These are phyloP conservation scores for Bombardia bombarda DNA, from an alignment of 495 filamentous ascomycete genomes.

Conservation along the genomic window DNA sequence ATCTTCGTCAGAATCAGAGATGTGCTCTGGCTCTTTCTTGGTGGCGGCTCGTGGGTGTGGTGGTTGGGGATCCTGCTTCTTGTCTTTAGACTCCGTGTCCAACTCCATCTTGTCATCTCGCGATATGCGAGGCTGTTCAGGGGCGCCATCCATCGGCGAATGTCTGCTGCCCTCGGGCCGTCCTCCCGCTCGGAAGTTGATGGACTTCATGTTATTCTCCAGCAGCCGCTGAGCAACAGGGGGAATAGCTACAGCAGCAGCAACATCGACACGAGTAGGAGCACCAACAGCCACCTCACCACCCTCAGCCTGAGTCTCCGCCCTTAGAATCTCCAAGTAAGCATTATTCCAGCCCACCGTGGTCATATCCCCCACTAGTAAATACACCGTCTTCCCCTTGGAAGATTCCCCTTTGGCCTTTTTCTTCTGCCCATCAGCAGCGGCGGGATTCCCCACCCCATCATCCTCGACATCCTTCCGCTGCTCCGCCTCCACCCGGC, in stretches of 20 bases:
- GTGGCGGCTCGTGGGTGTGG: too few relatives aligned
- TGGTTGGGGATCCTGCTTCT: too few relatives aligned
- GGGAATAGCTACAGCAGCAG: too few relatives aligned
- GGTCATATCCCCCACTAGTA: constrained; percentile 31
- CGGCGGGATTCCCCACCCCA: background rate
- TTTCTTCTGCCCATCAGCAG: background rate
- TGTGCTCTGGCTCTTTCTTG: constrained; percentile 4
- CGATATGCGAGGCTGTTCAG: too few relatives aligned
- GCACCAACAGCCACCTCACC: background rate
- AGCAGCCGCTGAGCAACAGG: too few relatives aligned
- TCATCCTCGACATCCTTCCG: constrained; percentile 1
- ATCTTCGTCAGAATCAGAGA: constrained; percentile 12
- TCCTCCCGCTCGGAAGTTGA: too few relatives aligned
- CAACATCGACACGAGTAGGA: too few relatives aligned
- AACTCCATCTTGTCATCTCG: constrained; percentile 8
- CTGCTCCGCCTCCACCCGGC: background rate
- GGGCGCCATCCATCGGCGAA: too few relatives aligned
- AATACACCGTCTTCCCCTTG: constrained; percentile 22
- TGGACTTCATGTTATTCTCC: too few relatives aligned
- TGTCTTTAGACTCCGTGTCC: too few relatives aligned
- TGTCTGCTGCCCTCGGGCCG: too few relatives aligned
- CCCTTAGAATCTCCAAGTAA: constrained; percentile 16
- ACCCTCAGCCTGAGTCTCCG: background rate
- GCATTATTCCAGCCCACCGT: constrained; percentile 32
- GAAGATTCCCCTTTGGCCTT: background rate